These are phyloP conservation scores for Daedalea quercina DNA, from an alignment of 768 basidiomycete species.

Conservation along the genomic window DNA sequence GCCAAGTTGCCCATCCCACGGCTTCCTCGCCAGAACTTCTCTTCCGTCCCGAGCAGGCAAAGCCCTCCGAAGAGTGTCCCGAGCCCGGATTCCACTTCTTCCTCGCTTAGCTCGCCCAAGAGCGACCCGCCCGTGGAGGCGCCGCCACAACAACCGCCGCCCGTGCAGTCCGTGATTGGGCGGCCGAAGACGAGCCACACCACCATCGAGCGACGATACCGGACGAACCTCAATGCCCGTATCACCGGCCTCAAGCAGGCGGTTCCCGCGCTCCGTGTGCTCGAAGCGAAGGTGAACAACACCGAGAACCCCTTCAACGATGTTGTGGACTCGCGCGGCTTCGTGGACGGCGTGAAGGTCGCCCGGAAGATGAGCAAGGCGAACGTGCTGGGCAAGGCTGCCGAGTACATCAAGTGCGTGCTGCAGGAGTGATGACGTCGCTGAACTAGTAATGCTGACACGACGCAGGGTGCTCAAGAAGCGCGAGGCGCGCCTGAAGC, in stretches of 20 bases:
- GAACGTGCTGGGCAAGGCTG: constrained; percentile 83
- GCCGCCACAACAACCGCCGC: constrained; percentile 4
- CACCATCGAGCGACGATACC: constrained; percentile 83
- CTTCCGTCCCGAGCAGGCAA: constrained; percentile 23
- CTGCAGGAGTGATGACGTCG: neutral
- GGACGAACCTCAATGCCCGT: constrained; percentile 83
- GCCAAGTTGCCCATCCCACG: constrained; percentile 45
- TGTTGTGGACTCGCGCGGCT: constrained; percentile 75
- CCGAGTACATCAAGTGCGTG: constrained; percentile 71
- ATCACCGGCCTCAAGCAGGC: constrained; percentile 76
- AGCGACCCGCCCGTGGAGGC: constrained; percentile 18
- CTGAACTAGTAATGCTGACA: constrained; percentile 1
- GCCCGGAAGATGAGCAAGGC: constrained; percentile 90
- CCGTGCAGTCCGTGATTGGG: constrained; percentile 19
- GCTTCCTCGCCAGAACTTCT: constrained; percentile 38
- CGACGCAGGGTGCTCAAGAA: constrained; percentile 64
- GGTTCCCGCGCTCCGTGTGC: constrained; percentile 76
- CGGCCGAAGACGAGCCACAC: constrained; percentile 87
- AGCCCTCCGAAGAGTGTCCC: constrained; percentile 12
- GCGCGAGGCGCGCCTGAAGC: constrained; percentile 61
- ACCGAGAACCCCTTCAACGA: constrained; percentile 30
- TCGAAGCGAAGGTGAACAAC: constrained; percentile 48
- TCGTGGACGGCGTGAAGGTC: constrained; percentile 88
- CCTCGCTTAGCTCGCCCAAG: constrained; percentile 35
- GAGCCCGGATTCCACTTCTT: constrained; percentile 17